Percentiles rank a stretch among this genome's conserved stretches.
Conservation (phyloP, 2,329 filamentous ascomycete genomes). For the Colletotrichum sp. region DNA sequence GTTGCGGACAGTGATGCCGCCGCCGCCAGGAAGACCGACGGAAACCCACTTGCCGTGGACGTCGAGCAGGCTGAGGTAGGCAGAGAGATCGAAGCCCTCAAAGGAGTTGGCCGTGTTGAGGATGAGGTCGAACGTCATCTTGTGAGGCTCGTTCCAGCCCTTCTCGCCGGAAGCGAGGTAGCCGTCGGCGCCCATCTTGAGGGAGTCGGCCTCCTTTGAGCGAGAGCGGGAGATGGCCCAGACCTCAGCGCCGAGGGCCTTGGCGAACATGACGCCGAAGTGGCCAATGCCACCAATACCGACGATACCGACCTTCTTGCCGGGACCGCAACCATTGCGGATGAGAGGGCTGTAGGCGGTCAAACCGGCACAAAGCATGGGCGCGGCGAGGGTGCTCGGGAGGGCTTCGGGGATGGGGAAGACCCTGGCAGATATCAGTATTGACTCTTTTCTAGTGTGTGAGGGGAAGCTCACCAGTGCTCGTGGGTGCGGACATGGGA, state of each 20-base stretch:
- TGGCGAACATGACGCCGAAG: conserved; percentile 72
- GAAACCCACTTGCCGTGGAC: conserved; percentile 82
- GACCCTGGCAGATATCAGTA: conserved; percentile 43
- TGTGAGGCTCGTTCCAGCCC: conserved; percentile 60
- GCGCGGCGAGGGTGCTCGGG: conserved; percentile 65
- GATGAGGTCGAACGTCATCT: conserved; percentile 75
- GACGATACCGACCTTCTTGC: conserved; percentile 79
- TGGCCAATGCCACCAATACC: conserved; percentile 76
- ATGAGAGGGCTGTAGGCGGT: conserved; percentile 81
- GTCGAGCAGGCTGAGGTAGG: conserved; percentile 81
- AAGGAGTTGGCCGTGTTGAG: conserved; percentile 75
- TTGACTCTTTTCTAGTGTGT: neutral
- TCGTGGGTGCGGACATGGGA: conserved; percentile 75
- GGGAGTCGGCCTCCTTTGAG: conserved; percentile 63
- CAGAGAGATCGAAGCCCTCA: conserved; percentile 68
- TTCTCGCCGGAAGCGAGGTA: conserved; percentile 63
- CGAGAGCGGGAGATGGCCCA: conserved; percentile 66
- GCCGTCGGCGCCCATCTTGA: conserved; percentile 63
- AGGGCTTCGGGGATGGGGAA: conserved; percentile 79
- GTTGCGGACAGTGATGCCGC: conserved; percentile 71
- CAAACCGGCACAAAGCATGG: conserved; percentile 85
- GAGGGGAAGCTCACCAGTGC: conserved; percentile 56
- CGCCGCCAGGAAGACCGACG: conserved; percentile 80
- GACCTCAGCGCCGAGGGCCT: conserved; percentile 66
- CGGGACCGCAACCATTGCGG: conserved; percentile 74